A percentile compares a stretch with the other conserved stretches of the same genome.
Evolutionary conservation across 768 basidiomycete genomes (phyloP).

Genomic region (Mycena haematopus): DNA sequence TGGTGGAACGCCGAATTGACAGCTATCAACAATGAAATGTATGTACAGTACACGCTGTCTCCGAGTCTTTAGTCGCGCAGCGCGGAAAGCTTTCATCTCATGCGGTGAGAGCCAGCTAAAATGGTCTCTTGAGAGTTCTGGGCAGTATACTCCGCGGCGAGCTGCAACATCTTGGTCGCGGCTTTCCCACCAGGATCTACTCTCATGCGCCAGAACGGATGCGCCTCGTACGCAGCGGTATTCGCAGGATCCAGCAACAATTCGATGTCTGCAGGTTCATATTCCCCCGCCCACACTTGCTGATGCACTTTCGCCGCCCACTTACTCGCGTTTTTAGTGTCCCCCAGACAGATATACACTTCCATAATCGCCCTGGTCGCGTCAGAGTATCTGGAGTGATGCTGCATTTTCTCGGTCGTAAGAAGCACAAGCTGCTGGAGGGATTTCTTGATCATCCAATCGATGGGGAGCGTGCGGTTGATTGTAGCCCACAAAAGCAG

Average conservation of each 20-base stretch:
- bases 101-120: too few relatives aligned
- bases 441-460: conserved; percentile 3
- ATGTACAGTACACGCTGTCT: too few relatives aligned
- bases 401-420: conserved; percentile 15
- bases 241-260: conserved; percentile 7
- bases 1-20: too few relatives aligned
- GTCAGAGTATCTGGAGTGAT: background rate
- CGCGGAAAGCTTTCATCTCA: too few relatives aligned
- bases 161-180: too few relatives aligned
- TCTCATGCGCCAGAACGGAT: conserved; percentile 13
- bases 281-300: conserved; percentile 28
- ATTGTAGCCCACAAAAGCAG: conserved; percentile 34
- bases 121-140: too few relatives aligned
- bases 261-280: background rate
- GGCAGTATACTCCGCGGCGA: too few relatives aligned
- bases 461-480: conserved; percentile 28
- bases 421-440: conserved; percentile 9
- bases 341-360: conserved; percentile 3
- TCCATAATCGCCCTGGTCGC: conserved; percentile 1
- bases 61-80: too few relatives aligned
- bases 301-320: conserved; percentile 4
- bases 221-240: conserved; percentile 5
- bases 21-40: too few relatives aligned
- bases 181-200: too few relatives aligned
- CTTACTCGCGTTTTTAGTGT: conserved; percentile 10